A percentile compares a stretch with the other conserved stretches of the same genome.
Conservation (phyloP, 768 basidiomycete genomes). For the Pholiota molesta region DNA sequence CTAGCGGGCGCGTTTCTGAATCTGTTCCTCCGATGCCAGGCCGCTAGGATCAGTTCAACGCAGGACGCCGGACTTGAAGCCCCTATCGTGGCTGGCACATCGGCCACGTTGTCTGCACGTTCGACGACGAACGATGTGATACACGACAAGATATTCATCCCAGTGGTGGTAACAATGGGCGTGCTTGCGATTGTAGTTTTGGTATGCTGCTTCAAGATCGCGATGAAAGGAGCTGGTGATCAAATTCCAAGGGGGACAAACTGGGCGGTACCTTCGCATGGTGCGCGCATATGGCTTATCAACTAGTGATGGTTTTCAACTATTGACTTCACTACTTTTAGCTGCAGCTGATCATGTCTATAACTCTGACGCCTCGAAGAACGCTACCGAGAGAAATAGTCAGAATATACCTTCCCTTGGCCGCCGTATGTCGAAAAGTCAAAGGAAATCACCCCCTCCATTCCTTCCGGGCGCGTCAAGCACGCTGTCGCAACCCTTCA, state of each 20-base stretch:
- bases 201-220: constrained; percentile 13
- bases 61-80: neutral
- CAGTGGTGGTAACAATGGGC: constrained; percentile 16
- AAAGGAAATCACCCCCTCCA: neutral
- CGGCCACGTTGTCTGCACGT: constrained; percentile 4
- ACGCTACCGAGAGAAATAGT: neutral
- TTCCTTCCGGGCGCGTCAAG: neutral
- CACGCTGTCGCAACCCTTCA: neutral
- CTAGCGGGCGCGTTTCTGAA: neutral
- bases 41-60: no score
- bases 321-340: neutral
- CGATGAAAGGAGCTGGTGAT: neutral
- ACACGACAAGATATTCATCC: constrained; percentile 21
- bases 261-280: neutral
- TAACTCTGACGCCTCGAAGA: neutral
- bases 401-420: neutral
- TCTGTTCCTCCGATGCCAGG: neutral
- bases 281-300: neutral
- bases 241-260: neutral
- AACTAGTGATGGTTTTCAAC: no score
- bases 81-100: neutral
- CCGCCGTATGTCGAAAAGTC: constrained; percentile 1
- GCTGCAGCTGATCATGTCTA: neutral
- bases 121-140: constrained; percentile 11
- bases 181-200: constrained; percentile 8